Evolutionary conservation across 495 filamentous ascomycete species (phyloP).

Genomic region (Lichina pygmaea): DNA sequence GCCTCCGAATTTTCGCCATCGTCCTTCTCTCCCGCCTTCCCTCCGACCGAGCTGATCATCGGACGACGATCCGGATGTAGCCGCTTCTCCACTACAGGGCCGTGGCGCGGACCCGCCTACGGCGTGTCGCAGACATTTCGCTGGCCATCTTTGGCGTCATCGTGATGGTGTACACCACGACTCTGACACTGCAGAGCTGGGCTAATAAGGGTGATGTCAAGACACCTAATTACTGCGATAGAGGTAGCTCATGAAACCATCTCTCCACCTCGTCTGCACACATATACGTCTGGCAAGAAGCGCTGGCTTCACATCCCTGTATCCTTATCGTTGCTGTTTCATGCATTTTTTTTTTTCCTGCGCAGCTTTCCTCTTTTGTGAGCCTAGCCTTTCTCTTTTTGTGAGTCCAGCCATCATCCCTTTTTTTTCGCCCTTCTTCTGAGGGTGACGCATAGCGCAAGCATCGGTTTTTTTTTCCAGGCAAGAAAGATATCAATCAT

Average conservation of each 20-base stretch:
- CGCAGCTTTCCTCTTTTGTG: no score
- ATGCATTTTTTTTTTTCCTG: no score
- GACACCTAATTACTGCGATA: conserved; percentile 31
- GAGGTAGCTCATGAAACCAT: not conserved
- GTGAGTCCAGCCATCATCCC: no score
- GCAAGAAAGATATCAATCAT: no score
- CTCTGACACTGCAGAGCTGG: conserved; percentile 66
- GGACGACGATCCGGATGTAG: conserved; percentile 18
- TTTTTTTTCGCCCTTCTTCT: no score
- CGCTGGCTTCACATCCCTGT: no score
- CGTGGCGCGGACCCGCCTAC: conserved; percentile 34
- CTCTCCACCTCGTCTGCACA: no score
- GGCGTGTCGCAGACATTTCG: conserved; percentile 39
- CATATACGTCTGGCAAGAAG: no score
- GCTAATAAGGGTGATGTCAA: conserved; percentile 18
- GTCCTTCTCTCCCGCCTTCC: not conserved
- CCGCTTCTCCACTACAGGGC: conserved; percentile 69
- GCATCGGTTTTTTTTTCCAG: no score
- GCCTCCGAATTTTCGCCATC: not conserved
- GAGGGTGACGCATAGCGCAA: no score
- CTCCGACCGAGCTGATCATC: not conserved
- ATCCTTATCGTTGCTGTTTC: no score
- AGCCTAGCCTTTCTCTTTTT: no score
- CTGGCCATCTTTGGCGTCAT: conserved; percentile 59
- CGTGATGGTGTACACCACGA: conserved; percentile 76